Percentiles rank a stretch among this genome's conserved stretches.
Evolutionary conservation across 306 rosid genomes (phyloP).

Genomic region (Acmispon strigosus): DNA sequence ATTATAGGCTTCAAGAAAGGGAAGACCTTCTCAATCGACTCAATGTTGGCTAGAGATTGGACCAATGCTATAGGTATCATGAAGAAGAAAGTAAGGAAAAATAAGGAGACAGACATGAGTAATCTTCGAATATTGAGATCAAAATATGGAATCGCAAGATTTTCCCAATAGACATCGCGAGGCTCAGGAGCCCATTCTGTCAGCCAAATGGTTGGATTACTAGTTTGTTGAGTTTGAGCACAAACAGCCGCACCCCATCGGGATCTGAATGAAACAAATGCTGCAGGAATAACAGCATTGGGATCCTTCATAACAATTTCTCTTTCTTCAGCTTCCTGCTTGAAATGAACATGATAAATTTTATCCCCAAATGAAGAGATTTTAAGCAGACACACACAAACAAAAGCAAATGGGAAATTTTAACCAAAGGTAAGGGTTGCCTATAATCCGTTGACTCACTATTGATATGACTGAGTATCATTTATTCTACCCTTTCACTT

Average conservation of each 20-base stretch:
- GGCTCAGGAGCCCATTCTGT: constrained; percentile 99
- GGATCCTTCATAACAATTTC: constrained; percentile 50
- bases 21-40: constrained; percentile 57
- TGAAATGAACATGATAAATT: constrained; percentile 18
- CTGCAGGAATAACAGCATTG: constrained; percentile 68
- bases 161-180: constrained; percentile 74
- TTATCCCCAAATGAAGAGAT: not conserved
- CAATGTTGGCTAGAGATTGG: constrained; percentile 90
- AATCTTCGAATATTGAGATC: constrained; percentile 61
- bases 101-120: constrained; percentile 44
- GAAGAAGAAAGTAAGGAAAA: constrained; percentile 65
- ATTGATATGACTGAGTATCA: not conserved
- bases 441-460: not conserved
- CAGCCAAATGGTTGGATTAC: constrained; percentile 79
- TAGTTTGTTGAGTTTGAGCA: constrained; percentile 88
- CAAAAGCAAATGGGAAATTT: not conserved
- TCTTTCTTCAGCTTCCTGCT: constrained; percentile 82
- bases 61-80: constrained; percentile 93
- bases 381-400: not conserved
- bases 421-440: not conserved
- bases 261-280: constrained; percentile 84
- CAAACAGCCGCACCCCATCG: constrained; percentile 95
- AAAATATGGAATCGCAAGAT: constrained; percentile 83
- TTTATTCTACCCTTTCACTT: not conserved
- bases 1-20: constrained; percentile 72